Percentiles rank a stretch among this genome's conserved stretches.
Evolutionary conservation across 768 basidiomycete species (phyloP).

Genomic region (Pisolithus marmoratus): DNA sequence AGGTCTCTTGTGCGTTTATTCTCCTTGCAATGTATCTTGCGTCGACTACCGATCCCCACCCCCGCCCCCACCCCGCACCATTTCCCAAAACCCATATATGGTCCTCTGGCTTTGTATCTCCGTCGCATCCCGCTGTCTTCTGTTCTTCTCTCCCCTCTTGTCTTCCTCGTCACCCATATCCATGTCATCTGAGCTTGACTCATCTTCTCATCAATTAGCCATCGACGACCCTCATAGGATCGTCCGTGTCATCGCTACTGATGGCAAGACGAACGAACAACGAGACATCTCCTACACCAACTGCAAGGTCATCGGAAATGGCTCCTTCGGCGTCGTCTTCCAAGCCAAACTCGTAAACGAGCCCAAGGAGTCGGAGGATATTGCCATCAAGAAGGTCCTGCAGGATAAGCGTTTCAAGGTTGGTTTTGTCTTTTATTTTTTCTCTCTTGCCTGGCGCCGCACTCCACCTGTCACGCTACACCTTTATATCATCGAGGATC

Average conservation of each 20-base stretch:
- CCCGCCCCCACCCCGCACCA: slow-evolving; percentile 2
- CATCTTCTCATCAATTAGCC: slow-evolving; percentile 37
- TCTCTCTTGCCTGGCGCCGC: slow-evolving; percentile 3
- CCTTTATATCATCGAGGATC: background rate
- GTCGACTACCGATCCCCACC: background rate
- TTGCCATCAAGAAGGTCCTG: slow-evolving; percentile 99
- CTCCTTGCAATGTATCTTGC: slow-evolving; percentile 8
- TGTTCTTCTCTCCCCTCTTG: slow-evolving; percentile 29
- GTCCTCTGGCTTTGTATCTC: slow-evolving; percentile 17
- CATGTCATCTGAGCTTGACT: slow-evolving; percentile 22
- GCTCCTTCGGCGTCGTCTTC: slow-evolving; percentile 98
- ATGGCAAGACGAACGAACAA: slow-evolving; percentile 89
- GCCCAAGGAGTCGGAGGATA: slow-evolving; percentile 68
- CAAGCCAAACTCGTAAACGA: slow-evolving; percentile 80
- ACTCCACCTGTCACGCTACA: background rate
- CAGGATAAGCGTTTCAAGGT: slow-evolving; percentile 99
- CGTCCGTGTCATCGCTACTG: slow-evolving; percentile 90
- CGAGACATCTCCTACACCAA: slow-evolving; percentile 90
- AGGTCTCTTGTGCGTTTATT: slow-evolving; percentile 68
- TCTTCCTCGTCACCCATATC: slow-evolving; percentile 28
- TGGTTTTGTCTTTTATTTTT: slow-evolving; percentile 21
- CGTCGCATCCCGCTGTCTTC: slow-evolving; percentile 15
- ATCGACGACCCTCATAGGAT: slow-evolving; percentile 97
- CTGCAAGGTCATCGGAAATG: slow-evolving; percentile 98
- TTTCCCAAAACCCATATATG: slow-evolving; percentile 24